Base-by-base conservation (phyloP, 1,284 basidiomycete genomes). In the Sporisorium scitamineum region DNA sequence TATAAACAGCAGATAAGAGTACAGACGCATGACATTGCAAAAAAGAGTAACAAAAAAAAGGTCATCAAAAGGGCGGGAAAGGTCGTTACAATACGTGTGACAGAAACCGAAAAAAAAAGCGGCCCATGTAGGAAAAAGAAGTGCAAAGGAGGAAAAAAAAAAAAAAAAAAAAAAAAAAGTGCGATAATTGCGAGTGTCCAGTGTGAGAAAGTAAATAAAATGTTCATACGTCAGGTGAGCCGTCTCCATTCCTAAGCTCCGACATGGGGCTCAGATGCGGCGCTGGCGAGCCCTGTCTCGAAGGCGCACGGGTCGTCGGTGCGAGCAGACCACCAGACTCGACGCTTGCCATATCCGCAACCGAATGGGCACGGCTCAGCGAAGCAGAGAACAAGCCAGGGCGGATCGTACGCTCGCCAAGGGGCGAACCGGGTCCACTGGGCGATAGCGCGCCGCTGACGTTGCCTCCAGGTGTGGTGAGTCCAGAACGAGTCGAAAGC, bases 281-380 rank as follows among this genome's bases (percentile, higher is more conserved):
- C 18, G 64, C 61, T 22, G 73, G 73, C n/a, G 68, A 76, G 27
- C 68, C 68, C 31, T 70, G 68, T 31, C 73, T 44, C 7, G 73
- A 71, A 2, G 73, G 73, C 4, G 61, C 61, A 11, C 73, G 60
- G 26, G 55, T 50, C 5, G 56, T 51, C 8, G 63, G 68, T 34
- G 73, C 61, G 3, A 29, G 51, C 24, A 76, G 58, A 20, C 64
- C 37, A 10, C 61, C 45, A 24, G 64, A 61, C 10, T 76, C 73
- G 27, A 68, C 59, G 5, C 57, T 34, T 3, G 57, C 32, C 57
- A 76, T 56, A 58, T 76, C 73, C 11, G 63, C 53, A 5, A 68
- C 31, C 60, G 73, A 76, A 31, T 76, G 67, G 5, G 58, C 68
- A 14, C 73, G 67, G 57, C 68, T 68, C 24, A 76, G 45, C 13